These are phyloP conservation scores for Phytophthora citrophthora DNA, from an alignment of 352 stramenopile genomes.

Conservation along the genomic window DNA sequence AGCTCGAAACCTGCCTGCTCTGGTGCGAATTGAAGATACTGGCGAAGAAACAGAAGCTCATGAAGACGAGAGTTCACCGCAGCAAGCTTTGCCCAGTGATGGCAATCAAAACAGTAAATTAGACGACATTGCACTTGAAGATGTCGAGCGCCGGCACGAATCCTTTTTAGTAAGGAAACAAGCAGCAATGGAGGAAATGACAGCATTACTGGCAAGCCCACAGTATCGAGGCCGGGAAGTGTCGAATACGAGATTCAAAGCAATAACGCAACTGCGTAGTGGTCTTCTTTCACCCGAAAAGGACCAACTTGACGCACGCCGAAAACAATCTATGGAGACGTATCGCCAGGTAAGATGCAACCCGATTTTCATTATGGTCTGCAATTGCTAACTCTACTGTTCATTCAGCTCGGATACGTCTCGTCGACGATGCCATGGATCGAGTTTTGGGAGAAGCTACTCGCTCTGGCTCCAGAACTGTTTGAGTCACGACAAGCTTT, in stretches of 20 bases:
- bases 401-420: conserved; percentile 58
- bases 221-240: conserved; percentile 15
- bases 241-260: conserved; percentile 10
- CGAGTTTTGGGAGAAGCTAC: conserved; percentile 65
- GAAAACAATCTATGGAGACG: conserved; percentile 70
- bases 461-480: conserved; percentile 48
- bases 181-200: conserved; percentile 33
- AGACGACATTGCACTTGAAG: conserved; percentile 17
- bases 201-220: conserved; percentile 30
- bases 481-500: conserved; percentile 54
- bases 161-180: conserved; percentile 33
- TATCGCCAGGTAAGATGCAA: conserved; percentile 43
- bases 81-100: conserved; percentile 8
- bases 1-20: conserved; percentile 17
- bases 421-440: conserved; percentile 54
- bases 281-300: conserved; percentile 54
- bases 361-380: background rate
- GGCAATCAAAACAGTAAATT: conserved; percentile 12
- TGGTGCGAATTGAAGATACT: conserved; percentile 24
- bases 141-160: conserved; percentile 17
- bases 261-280: conserved; percentile 32
- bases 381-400: background rate
- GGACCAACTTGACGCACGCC: conserved; percentile 53
- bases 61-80: conserved; percentile 6
- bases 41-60: conserved; percentile 3